Evolutionary conservation across 805 yeast genomes (phyloP), one percentile per base, ranked within the genome.

Genomic region (Yarrowia deformans): DNA sequence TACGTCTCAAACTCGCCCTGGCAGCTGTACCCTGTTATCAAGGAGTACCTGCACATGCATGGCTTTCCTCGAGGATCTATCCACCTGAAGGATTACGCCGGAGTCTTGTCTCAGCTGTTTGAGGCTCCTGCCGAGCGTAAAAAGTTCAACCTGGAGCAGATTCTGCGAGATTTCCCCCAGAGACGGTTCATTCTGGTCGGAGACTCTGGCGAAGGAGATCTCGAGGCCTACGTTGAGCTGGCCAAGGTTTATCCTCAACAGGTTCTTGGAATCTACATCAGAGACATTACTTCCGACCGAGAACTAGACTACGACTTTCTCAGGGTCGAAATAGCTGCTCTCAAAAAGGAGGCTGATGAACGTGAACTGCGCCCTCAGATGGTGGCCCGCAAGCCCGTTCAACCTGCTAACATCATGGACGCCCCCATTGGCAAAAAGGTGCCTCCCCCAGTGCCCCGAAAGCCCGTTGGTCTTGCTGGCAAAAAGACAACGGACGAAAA

Each of bases 1-100:
- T 96, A 94, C 77, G 98, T 96, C 1, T 93, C 98, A 8, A 95
- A 96, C 79, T 88, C 97, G 0, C 99, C 99, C 0, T 90, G 96
- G 87, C 98, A 95, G 77, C 79, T 95, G 32, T 93, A 83, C 76
- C 83, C 86, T 19, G 81, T 86, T 8, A 84, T 90, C 18, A 73
- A 79, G 32, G 85, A 87, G 52, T 92, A 87, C 73, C 81, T 92
- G 73, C 78, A 80, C 18, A 75, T 78, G 48, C 84, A 82, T 43
- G 81, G 84, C 6, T 84, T 91, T 54, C 99, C 99, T 0, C 74
- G 76, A 1, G 97, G 97, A 7, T 90, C 97, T 0, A 81, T 95
- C 69, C 97, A 93, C 77, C 82, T 96, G 73, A 92, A 94, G 78
- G 94, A 90, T 75, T 95, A 96, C 76, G 79, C 82, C 10, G 98